Evolutionary conservation across 179 eudicot genomes (phyloP), one percentile per base, ranked within the genome.

Genomic region (Spinacia oleracea): DNA sequence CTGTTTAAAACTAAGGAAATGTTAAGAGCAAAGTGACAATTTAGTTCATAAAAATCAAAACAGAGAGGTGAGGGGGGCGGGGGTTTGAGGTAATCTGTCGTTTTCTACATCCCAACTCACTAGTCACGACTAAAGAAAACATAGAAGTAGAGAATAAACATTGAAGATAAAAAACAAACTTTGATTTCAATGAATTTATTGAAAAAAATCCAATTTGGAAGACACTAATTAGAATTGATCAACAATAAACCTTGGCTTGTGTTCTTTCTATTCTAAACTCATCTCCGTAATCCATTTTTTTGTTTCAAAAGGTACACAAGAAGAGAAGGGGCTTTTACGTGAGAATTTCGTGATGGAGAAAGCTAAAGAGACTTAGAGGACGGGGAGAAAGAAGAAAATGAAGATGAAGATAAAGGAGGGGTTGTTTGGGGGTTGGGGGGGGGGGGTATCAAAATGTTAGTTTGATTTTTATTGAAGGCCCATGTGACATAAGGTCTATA

Each of bases 351-450:
- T 40, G 48, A 67, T 46, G 38, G 38, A 70, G 73, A 70, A 46
- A 45, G 56, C 58, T 70, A 70, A 70, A 42, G 73, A 70, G 73
- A 20, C 73, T 70, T 69, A 69, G 73, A 23, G 73, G 55, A 69
- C 45, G 53, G 29, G 8, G 73, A 69, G 35, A 55, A 68, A 42
- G 72, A 67, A 23, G 72, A 70, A 14, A 58, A 70, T 25, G 56
- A 70, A 15, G 73, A 69, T 11, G 34, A 69, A 69, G 53, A 69
- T 69, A 34, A 32, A 69, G 72, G 51, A n/a, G 31, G 27, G 15
- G 5, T 16, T 7, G 23, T 1, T 14, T 15, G 42, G 34, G 70
- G 21, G 42, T 16, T 12, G 32, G 40, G 40, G 4, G 46, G 71
- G 10, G 50, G 71, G 48, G 14, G 50, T n/a, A 1, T 23, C 35